These are phyloP conservation scores for Styphnolobium japonicum DNA, from an alignment of 306 rosid species.

Conservation along the genomic window DNA sequence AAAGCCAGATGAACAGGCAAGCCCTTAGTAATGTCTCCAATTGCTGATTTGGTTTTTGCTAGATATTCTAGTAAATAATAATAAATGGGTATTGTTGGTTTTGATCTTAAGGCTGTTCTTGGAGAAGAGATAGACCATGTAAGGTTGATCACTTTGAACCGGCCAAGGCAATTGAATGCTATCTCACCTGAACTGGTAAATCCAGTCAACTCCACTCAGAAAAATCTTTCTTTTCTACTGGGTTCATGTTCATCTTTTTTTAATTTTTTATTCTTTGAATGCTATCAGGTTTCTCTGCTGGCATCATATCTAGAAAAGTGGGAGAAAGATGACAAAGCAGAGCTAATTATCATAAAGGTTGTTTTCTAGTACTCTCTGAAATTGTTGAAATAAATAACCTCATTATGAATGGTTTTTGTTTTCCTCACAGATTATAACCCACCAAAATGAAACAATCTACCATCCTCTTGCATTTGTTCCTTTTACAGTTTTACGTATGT, in stretches of 20 bases:
- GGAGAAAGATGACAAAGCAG: constrained; percentile 77
- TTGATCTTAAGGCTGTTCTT: constrained; percentile 61
- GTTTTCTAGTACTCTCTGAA: constrained; percentile 18
- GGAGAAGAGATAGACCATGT: constrained; percentile 74
- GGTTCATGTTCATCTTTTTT: background rate
- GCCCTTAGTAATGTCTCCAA: background rate
- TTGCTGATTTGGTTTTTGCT: background rate
- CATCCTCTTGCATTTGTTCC: background rate
- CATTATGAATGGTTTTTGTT: background rate
- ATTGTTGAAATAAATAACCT: background rate
- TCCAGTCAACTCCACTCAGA: background rate
- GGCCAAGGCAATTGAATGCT: constrained; percentile 81
- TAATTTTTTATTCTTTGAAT: background rate
- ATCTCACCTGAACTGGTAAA: constrained; percentile 73
- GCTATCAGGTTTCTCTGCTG: constrained; percentile 67
- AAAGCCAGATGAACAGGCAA: constrained; percentile 51
- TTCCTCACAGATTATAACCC: background rate
- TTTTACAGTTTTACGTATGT: background rate
- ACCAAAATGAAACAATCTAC: background rate
- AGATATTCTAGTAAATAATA: background rate
- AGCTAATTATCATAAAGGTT: constrained; percentile 82
- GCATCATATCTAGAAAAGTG: constrained; percentile 83
- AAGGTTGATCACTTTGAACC: constrained; percentile 75
- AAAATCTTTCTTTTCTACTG: background rate
- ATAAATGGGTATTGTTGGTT: constrained; percentile 13